These are phyloP conservation scores for Nectriaceae sp. DNA, from an alignment of 2,329 filamentous ascomycete genomes.

Conservation along the genomic window DNA sequence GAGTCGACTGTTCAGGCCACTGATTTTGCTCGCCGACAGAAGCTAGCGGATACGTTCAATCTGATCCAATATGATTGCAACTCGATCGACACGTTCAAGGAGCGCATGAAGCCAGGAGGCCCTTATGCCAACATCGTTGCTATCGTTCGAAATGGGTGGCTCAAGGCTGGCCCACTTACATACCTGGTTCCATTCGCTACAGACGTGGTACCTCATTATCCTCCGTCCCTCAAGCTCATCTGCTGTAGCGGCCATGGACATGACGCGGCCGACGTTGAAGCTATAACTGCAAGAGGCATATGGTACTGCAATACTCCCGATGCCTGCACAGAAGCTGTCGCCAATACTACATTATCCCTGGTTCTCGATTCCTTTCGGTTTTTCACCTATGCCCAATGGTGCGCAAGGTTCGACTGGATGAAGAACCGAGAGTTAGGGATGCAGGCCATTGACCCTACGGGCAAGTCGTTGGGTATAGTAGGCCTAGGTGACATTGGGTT, in stretches of 20 bases:
- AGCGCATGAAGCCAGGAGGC: constrained; percentile 13
- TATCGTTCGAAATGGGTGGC: constrained; percentile 17
- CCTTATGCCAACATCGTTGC: constrained; percentile 16
- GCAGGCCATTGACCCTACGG: constrained; percentile 6
- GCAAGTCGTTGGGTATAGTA: constrained; percentile 8
- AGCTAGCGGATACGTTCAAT: constrained; percentile 12
- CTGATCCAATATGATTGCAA: constrained; percentile 16
- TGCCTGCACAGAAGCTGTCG: constrained; percentile 12
- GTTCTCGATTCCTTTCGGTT: constrained; percentile 12
- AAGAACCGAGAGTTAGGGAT: constrained; percentile 7
- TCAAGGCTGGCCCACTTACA: constrained; percentile 17
- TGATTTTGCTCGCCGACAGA: constrained; percentile 8
- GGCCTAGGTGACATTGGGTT: constrained; percentile 12
- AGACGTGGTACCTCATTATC: constrained; percentile 15
- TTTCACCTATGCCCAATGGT: constrained; percentile 11
- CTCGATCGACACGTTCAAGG: constrained; percentile 14
- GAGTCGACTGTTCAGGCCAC: constrained; percentile 12
- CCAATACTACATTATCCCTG: constrained; percentile 7
- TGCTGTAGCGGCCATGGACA: constrained; percentile 19
- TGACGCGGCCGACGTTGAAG: constrained; percentile 9
- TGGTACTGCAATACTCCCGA: constrained; percentile 15
- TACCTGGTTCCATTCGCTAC: constrained; percentile 12
- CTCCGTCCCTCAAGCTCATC: constrained; percentile 14
- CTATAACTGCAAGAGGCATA: constrained; percentile 10
- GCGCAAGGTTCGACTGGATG: constrained; percentile 12